Conservation (phyloP, 768 basidiomycete genomes). For the Pleurotus platypus region DNA sequence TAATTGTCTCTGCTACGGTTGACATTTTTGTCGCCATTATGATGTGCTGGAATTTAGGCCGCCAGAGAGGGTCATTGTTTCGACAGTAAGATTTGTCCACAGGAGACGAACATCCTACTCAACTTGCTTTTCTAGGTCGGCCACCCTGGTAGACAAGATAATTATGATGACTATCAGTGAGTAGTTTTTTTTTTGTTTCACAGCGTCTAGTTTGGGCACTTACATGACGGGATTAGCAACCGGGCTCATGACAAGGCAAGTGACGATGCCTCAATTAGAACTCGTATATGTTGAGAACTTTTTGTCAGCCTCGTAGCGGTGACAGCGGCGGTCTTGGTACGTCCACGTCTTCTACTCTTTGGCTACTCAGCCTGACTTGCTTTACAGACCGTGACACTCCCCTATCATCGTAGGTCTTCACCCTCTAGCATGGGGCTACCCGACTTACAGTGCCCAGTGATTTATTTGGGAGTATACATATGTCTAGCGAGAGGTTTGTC, state of each 20-base stretch:
- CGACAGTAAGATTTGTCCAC: neutral
- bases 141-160: neutral
- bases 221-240: neutral
- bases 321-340: neutral
- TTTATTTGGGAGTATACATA: neutral
- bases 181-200: neutral
- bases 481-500: neutral
- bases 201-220: neutral
- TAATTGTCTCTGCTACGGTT: conserved; percentile 22
- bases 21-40: conserved; percentile 27
- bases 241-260: neutral
- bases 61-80: conserved; percentile 18
- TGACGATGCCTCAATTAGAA: neutral
- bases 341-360: neutral
- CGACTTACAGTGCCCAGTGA: neutral
- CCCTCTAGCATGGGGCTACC: neutral
- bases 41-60: conserved; percentile 26
- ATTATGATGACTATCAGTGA: neutral
- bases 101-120: neutral
- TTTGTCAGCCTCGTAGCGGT: neutral
- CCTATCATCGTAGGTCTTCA: neutral
- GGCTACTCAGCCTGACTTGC: neutral
- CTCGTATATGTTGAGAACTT: neutral
- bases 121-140: neutral
- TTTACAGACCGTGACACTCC: neutral